Evolutionary conservation across 495 filamentous ascomycete genomes (phyloP), one percentile per base, ranked within the genome.

Genomic region (Parathielavia appendiculata): DNA sequence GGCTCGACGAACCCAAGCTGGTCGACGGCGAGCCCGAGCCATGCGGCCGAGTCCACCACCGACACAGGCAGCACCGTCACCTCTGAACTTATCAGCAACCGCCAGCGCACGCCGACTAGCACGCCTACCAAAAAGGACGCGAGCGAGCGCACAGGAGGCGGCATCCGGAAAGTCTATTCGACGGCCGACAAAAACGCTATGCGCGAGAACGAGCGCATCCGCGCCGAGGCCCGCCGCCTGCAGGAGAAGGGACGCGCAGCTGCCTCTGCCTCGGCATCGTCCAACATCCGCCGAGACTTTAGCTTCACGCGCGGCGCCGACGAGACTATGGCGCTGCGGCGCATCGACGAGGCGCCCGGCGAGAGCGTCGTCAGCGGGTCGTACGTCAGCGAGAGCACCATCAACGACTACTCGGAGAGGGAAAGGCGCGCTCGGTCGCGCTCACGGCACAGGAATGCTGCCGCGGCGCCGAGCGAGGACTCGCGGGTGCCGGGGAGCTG

Each of bases 11-110:
- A 72, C 76, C 84, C 72, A 16, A 73, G 70, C 56, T 70, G 65
- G 65, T 78, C 62, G 64, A 79, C 57, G 56, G 75, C 58, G 19
- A 63, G 58, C 46, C 56, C 59, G 6, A 59, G 58, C 39, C 47
- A 54, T 17, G 51, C 50, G 70, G 54, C 46, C 22, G 35, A 12
- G 11, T 79, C 79, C 58, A 75, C 74, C 19, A 73, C 73, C 5
- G 82, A 78, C 43, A 80, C 73, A 53, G 83, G 83, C 60, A 81
- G 77, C 66, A 76, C 76, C 20, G 76, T 80, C 11, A 83, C 80
- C 19, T 81, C 74, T 54, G 83, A 84, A 43, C 71, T 79, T 11
- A 75, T 82, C 22, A 39, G 57, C 41, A 62, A 78, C 64, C 74
- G 74, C 57, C 69, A 81, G 63, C 62, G 64, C 63, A 85, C 80